Conservation (phyloP, 208 protist genomes). For the Crithidia sp. region DNA sequence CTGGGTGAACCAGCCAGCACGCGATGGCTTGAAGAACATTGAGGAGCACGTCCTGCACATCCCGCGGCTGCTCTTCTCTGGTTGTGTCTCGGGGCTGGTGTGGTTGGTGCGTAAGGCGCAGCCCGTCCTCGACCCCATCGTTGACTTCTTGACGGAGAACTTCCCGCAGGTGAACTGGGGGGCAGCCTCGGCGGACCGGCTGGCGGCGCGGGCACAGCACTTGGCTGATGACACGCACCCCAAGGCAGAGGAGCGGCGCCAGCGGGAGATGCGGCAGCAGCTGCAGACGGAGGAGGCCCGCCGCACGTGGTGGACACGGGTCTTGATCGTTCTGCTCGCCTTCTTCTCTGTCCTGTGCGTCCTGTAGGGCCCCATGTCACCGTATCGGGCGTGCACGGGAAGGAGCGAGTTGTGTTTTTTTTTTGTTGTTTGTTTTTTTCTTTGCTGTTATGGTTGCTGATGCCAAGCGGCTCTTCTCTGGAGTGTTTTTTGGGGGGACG, state of each 20-base stretch:
- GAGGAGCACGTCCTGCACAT: conserved; percentile 86
- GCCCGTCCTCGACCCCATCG: conserved; percentile 69
- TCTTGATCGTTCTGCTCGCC: conserved; percentile 64
- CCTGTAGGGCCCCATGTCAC: conserved; percentile 25
- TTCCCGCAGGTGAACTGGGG: conserved; percentile 82
- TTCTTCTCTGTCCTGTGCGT: conserved; percentile 76
- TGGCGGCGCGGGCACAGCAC: conserved; percentile 61
- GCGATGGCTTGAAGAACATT: conserved; percentile 75
- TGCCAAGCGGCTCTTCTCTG: too few species aligned
- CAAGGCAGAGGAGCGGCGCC: conserved; percentile 39
- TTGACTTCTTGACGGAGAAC: conserved; percentile 44
- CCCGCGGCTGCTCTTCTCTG: conserved; percentile 77
- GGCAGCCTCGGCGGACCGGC: conserved; percentile 60
- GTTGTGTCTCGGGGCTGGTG: conserved; percentile 61
- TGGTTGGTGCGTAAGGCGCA: conserved; percentile 58
- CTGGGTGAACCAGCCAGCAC: conserved; percentile 87
- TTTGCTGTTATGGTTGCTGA: not conserved
- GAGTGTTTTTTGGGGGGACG: not conserved
- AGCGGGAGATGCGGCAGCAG: conserved; percentile 34
- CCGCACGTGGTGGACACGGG: conserved; percentile 66
- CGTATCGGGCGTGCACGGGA: too few species aligned
- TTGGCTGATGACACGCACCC: conserved; percentile 63
- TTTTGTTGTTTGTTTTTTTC: not conserved
- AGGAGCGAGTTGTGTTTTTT: not conserved
- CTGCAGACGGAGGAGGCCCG: conserved; percentile 45